Conservation (phyloP, 139 green algal species). For the Coccomyxa sp. region DNA sequence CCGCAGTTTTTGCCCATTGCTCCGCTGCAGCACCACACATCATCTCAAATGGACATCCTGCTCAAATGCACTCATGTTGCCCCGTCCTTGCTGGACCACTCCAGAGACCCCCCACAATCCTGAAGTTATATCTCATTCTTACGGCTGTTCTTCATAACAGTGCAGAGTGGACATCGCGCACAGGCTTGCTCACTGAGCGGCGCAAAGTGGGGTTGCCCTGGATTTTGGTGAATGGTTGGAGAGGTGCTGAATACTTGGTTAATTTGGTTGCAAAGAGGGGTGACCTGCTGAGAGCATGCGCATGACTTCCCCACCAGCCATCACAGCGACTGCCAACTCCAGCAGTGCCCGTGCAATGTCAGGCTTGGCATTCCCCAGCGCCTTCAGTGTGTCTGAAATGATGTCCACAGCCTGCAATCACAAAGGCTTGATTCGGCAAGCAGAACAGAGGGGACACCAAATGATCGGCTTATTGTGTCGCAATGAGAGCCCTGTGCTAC, state of each 20-base stretch:
- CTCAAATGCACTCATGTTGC: too few species aligned
- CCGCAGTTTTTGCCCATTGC: conserved; percentile 29
- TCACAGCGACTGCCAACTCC: conserved; percentile 15
- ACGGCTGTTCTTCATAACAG: background rate
- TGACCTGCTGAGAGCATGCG: background rate
- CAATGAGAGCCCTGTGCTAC: background rate
- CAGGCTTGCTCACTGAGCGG: background rate
- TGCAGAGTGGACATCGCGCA: background rate
- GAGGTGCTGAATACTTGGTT: background rate
- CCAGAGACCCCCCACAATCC: background rate
- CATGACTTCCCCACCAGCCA: background rate
- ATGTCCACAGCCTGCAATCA: conserved; percentile 15
- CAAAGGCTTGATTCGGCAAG: background rate
- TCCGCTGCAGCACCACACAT: background rate
- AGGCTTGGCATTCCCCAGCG: conserved; percentile 29
- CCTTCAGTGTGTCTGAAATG: conserved; percentile 18
- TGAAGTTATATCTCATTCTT: background rate
- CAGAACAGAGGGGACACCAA: background rate
- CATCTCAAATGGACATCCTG: too few species aligned
- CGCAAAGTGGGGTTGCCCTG: background rate
- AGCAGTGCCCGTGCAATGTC: conserved; percentile 22
- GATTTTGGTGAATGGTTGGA: background rate
- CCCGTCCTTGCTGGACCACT: background rate
- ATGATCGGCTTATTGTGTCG: background rate
- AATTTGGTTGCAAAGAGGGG: background rate